Conservation (phyloP, 2,329 filamentous ascomycete species). For the Cryphonectria nitschkei region DNA sequence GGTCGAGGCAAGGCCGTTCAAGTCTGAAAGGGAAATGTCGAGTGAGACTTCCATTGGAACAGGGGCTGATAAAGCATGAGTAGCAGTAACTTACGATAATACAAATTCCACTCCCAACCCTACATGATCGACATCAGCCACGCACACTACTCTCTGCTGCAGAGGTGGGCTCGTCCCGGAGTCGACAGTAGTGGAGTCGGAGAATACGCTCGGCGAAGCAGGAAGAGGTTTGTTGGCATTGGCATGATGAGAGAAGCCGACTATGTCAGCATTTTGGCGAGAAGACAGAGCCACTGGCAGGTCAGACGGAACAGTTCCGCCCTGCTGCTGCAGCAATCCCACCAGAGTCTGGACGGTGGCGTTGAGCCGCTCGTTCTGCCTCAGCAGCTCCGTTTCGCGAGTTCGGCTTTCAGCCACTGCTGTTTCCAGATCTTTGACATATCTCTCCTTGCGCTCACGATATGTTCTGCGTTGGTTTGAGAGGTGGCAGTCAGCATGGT, state of each 20-base stretch:
- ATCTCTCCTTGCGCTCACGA: constrained; percentile 37
- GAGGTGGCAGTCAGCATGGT: background rate
- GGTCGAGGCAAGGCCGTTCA: constrained; percentile 36
- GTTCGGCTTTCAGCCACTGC: constrained; percentile 32
- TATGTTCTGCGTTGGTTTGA: constrained; percentile 32
- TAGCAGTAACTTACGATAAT: constrained; percentile 33
- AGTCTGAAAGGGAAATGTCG: constrained; percentile 28
- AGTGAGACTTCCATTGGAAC: background rate
- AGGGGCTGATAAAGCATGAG: too few relatives aligned
- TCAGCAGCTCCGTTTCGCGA: constrained; percentile 32
- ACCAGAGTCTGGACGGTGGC: constrained; percentile 29
- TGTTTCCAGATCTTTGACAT: constrained; percentile 36
- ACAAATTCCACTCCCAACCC: constrained; percentile 41
- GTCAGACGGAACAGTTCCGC: constrained; percentile 24
- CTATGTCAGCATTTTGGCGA: background rate
- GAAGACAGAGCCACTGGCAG: background rate
- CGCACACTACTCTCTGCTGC: background rate
- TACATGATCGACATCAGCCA: constrained; percentile 34
- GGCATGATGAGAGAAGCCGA: background rate
- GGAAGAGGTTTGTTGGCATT: constrained; percentile 8
- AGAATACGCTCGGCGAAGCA: constrained; percentile 2
- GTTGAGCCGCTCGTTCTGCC: constrained; percentile 30
- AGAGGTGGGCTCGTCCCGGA: background rate
- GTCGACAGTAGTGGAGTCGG: constrained; percentile 1
- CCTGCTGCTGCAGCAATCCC: constrained; percentile 28